Base-by-base conservation (phyloP, 2,329 filamentous ascomycete species). In the Colletotrichum tamarilloi region DNA sequence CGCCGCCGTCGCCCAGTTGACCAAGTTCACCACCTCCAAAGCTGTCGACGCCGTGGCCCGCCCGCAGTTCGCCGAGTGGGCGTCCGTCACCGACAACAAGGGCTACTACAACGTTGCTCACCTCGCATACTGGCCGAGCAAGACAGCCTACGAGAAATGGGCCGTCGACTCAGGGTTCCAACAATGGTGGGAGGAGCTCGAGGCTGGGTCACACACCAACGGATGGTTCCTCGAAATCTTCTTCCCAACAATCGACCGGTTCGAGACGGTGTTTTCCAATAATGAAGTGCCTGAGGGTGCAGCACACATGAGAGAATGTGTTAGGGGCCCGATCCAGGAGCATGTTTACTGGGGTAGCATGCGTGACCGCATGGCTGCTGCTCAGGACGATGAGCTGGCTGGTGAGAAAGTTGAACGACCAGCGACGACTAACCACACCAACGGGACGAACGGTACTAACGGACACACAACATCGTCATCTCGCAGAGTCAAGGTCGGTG, bases 281-380 rank as follows among this genome's bases (percentile, higher is more conserved):
- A 80, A 81, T 67, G 77, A 79, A 28, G 76, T 79, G 1, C 80
- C 80, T 5, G 84, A 87, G 71, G 85, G 85, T 14, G 82, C 80
- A 9, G 83, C 82, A 7, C 77, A 84, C 71, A 82, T 87, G 83
- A 75, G 81, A 5, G 79, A 81, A 5, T 72, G 73, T 2, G 77
- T 84, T 5, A 82, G 80, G 22, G 83, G 82, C 0, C 78, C 79
- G 35, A 77, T 87, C 19, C 75, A 79, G 49, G 83, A 86, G 76
- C 85, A 87, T 74, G 82, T 79, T 1, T 87, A 86, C 74, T 86
- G 84, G 84, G 85, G 84, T 2, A 85, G 83, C 75, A 85, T 85
- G 84, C 80, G 84, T 16, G 84, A 87, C 73, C 81, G 85, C 5
- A 69, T 86, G 16, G 79, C 85, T 3, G 76, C 77, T 3, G 77